Base-by-base conservation (phyloP, 2,329 filamentous ascomycete genomes). In the Trichoderma sp. region DNA sequence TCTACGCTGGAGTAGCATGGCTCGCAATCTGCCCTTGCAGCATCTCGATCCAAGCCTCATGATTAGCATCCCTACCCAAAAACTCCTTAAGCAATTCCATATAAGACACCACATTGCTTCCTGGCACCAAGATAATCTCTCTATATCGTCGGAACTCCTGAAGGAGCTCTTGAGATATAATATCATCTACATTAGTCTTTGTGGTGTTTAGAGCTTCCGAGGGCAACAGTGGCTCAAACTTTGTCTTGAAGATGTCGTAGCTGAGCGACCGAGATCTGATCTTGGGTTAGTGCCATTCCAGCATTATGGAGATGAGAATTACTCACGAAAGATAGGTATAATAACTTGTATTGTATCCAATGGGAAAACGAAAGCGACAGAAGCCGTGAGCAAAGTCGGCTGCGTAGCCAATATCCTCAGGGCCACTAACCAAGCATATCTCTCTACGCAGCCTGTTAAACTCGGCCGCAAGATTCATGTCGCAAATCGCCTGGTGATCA, bases 311-410 rank as follows among this genome's bases (percentile, higher is more conserved):
- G 0, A 28, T 20, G n/a, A 2, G 2, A 23, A 15, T 17, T n/a
- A 92, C 87, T 13, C 88, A 92, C 70, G 86, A 89, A 20, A 90
- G 79, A 76, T 90, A 90, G 73, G 87, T 87, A 79, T 94, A 94
- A 81, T 94, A 93, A 50, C 91, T 91, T 28, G 91, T 91, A 79
- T 93, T 92, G 77, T 94, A 94, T 1, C 92, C 92, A 67, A 91
- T 91, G 73, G 81, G 80, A 93, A 92, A 12, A 91, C 91, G 77
- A 93, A 93, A 0, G 90, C 92, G 36, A 3, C 91, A 90, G 77
- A 93, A 88, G 7, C 92, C 91, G 75, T 93, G 86, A 39, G 90
- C 91, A 90, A 90, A 93, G 43, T 83, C 83, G 11, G n/a, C 32
- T 20, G n/a, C 63, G 6, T 26, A 80, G 12, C 88, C 89, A 13